Evolutionary conservation across 139 green algal species (phyloP), one percentile per base, ranked within the genome.

Genomic region (Coccomyxa sp.): DNA sequence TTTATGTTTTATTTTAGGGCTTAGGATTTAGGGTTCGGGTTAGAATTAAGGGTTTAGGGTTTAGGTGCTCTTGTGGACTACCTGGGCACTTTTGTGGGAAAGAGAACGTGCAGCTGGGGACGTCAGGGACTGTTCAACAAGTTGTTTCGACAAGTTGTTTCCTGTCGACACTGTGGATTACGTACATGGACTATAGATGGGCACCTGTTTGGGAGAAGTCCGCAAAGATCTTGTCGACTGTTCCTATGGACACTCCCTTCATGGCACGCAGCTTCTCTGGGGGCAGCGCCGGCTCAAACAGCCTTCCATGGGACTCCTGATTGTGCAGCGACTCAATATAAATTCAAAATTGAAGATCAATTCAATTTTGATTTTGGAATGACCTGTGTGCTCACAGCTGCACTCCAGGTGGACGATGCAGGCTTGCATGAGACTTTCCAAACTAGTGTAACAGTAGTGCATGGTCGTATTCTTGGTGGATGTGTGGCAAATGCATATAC

Each of bases 261-360:
- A 90, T 85, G 68, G 87, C 87, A 27, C 58, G 27, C 0, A 66
- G 63, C 79, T 83, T 90, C 13, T n/a, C 23, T 3, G 16, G 12
- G 7, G 84, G 85, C 30, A 91, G 85, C 17, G 57, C 28, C 27
- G 86, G 87, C n/a, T 80, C 13, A 38, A 89, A 90, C 45, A 85
- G 79, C 21, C 58, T 59, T 67, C 78, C n/a, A 63, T 83, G 85
- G 30, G 77, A 58, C 21, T 75, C 82, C 68, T 84, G 76, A 79
- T 59, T 25, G 7, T 76, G 74, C 63, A 67, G 13, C 57, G 76
- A 11, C 59, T 18, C 13, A 30, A 45, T 74, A 38, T 80, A 21
- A 28, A 14, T 80, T 25, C 76, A 31, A 13, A 51, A 13, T 80
- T 58, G n/a, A 13, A 58, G 1, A 18, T 18, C 27, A 80, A 59